Conservation (phyloP, 192 early-diverging fungal species). For the Dimargaris xerosporica region DNA sequence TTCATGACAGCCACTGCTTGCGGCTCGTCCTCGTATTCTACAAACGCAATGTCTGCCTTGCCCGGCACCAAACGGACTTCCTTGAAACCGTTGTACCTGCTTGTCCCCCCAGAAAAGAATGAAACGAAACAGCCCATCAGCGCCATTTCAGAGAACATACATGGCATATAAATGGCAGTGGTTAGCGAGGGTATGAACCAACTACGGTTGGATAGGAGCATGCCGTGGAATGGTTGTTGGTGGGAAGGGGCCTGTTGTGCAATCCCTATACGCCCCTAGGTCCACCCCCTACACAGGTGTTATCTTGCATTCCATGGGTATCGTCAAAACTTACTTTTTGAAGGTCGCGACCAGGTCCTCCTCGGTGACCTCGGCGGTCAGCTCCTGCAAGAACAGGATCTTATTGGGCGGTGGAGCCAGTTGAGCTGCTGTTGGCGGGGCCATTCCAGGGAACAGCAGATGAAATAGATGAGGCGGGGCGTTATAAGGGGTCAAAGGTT, state of each 20-base stretch:
- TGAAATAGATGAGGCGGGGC: neutral
- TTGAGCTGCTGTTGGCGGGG: constrained; percentile 35
- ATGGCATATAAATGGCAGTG: too few species aligned
- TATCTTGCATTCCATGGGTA: neutral
- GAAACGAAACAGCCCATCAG: neutral
- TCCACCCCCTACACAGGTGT: neutral
- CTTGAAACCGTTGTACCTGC: constrained; percentile 68
- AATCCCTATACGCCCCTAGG: neutral
- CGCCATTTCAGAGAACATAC: too few species aligned
- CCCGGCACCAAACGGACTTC: constrained; percentile 90
- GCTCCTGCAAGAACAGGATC: constrained; percentile 84
- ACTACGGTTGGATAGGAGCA: neutral
- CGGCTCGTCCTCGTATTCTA: constrained; percentile 81
- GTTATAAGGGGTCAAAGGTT: neutral
- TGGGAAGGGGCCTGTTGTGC: neutral
- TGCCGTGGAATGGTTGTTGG: neutral
- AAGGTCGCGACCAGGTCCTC: constrained; percentile 51
- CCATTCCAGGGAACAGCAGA: constrained; percentile 4
- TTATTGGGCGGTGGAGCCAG: constrained; percentile 73
- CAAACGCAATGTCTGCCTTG: constrained; percentile 89
- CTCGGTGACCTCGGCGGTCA: constrained; percentile 57
- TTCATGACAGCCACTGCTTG: constrained; percentile 64
- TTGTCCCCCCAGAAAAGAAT: constrained; percentile 3
- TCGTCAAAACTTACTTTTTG: constrained; percentile 36
- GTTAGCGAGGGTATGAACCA: too few species aligned